These are phyloP conservation scores for Melastoma candidum DNA, from an alignment of 441 rosid species.

Conservation along the genomic window DNA sequence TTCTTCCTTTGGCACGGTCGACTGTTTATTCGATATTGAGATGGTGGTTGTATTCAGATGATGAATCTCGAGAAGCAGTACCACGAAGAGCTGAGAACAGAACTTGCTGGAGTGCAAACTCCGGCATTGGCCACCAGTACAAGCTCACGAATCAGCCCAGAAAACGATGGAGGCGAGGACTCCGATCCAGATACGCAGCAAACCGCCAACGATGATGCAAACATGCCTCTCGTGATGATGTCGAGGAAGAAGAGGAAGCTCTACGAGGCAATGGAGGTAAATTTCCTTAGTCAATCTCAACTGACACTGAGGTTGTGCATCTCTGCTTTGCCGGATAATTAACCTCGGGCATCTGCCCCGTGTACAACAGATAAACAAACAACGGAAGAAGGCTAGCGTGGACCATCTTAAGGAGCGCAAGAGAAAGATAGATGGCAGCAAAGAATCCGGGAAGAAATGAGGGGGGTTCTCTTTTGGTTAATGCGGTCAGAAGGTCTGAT, in stretches of 20 bases:
- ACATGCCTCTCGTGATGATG: constrained; percentile 34
- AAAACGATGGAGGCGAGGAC: constrained; percentile 27
- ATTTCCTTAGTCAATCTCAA: background rate
- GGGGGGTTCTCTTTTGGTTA: background rate
- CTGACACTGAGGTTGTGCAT: background rate
- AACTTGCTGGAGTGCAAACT: constrained; percentile 28
- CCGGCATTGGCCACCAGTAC: constrained; percentile 19
- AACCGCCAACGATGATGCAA: constrained; percentile 33
- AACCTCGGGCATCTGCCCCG: background rate
- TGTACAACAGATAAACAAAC: constrained; percentile 31
- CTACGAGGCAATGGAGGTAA: constrained; percentile 60
- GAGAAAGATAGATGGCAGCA: constrained; percentile 29
- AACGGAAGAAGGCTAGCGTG: constrained; percentile 33
- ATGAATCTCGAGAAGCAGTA: constrained; percentile 61
- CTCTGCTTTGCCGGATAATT: background rate
- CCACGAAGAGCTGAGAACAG: constrained; percentile 69
- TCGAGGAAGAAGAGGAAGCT: constrained; percentile 60
- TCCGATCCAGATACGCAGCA: constrained; percentile 24
- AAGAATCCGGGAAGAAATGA: constrained; percentile 16
- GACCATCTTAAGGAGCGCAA: constrained; percentile 61
- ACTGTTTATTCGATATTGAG: background rate
- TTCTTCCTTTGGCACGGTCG: constrained; percentile 1
- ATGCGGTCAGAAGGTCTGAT: too few species aligned
- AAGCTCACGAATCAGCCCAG: constrained; percentile 17
- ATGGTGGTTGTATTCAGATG: constrained; percentile 36